These are phyloP conservation scores for Coemansia sp. DNA, from an alignment of 192 early-diverging fungal species.

Conservation along the genomic window DNA sequence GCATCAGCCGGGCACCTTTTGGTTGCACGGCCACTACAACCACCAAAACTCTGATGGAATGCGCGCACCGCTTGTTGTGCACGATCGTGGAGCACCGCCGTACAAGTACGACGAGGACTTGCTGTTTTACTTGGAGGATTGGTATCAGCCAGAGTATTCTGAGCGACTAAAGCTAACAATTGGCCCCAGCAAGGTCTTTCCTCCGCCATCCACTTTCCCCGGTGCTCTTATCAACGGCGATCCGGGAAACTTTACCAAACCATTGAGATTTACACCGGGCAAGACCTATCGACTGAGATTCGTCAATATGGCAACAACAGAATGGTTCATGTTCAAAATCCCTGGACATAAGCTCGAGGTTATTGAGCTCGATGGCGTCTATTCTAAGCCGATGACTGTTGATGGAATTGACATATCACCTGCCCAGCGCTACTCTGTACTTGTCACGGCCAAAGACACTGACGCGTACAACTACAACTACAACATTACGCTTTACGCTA, in stretches of 20 bases:
- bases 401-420: constrained; percentile 56
- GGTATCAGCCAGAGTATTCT: constrained; percentile 61
- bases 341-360: constrained; percentile 71
- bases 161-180: constrained; percentile 48
- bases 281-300: constrained; percentile 78
- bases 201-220: constrained; percentile 59
- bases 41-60: constrained; percentile 81
- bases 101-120: constrained; percentile 64
- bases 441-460: constrained; percentile 62
- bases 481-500: constrained; percentile 57
- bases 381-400: constrained; percentile 55
- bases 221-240: constrained; percentile 26
- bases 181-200: constrained; percentile 49
- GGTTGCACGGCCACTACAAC: constrained; percentile 70
- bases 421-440: constrained; percentile 75
- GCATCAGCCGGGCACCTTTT: constrained; percentile 74
- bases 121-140: constrained; percentile 62
- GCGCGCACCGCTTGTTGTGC: constrained; percentile 62
- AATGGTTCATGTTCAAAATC: constrained; percentile 67
- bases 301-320: constrained; percentile 66
- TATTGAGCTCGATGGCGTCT: constrained; percentile 75
- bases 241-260: constrained; percentile 47
- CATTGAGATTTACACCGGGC: constrained; percentile 61
- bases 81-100: constrained; percentile 42
- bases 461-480: constrained; percentile 62